Evolutionary conservation across 192 early-diverging fungal genomes (phyloP).

Genomic region (Mycoemilia scoparia): DNA sequence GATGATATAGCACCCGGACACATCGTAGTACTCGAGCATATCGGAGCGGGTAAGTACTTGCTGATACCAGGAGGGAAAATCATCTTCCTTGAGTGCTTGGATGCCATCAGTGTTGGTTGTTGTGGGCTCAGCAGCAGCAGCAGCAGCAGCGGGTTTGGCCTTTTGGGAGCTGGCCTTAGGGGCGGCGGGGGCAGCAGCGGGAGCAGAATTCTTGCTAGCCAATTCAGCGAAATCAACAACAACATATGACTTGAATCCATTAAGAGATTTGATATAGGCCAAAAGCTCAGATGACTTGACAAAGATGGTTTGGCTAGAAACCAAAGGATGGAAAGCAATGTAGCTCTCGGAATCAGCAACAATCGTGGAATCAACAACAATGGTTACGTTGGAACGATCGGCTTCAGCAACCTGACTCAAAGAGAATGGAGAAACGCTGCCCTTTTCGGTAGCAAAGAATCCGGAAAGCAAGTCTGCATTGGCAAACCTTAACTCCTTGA

Average conservation of each 20-base stretch:
- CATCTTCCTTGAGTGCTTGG: conserved; percentile 66
- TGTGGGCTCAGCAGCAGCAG: conserved; percentile 24
- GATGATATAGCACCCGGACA: conserved; percentile 96
- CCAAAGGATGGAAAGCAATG: conserved; percentile 52
- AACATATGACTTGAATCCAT: conserved; percentile 35
- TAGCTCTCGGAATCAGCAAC: conserved; percentile 15
- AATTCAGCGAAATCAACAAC: conserved; percentile 36
- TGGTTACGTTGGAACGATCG: conserved; percentile 33
- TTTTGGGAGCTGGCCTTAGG: conserved; percentile 16
- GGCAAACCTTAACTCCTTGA: conserved; percentile 60
- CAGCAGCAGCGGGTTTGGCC: conserved; percentile 29
- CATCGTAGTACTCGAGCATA: conserved; percentile 98
- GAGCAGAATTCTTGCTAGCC: conserved; percentile 25
- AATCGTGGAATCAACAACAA: conserved; percentile 56
- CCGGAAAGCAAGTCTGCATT: conserved; percentile 39
- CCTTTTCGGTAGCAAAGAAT: conserved; percentile 35
- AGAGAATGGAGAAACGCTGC: conserved; percentile 59
- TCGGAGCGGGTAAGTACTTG: conserved; percentile 79
- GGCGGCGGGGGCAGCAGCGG: conserved; percentile 12
- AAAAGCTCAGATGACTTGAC: conserved; percentile 34
- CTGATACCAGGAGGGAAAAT: conserved; percentile 88
- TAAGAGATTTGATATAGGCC: conserved; percentile 33
- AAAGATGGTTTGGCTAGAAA: conserved; percentile 36
- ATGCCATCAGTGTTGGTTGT: conserved; percentile 69
- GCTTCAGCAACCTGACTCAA: conserved; percentile 39